Evolutionary conservation across 371 early-diverging fungal species (phyloP), one percentile per base, ranked within the genome.

Genomic region (Lichtheimia hyalospora): DNA sequence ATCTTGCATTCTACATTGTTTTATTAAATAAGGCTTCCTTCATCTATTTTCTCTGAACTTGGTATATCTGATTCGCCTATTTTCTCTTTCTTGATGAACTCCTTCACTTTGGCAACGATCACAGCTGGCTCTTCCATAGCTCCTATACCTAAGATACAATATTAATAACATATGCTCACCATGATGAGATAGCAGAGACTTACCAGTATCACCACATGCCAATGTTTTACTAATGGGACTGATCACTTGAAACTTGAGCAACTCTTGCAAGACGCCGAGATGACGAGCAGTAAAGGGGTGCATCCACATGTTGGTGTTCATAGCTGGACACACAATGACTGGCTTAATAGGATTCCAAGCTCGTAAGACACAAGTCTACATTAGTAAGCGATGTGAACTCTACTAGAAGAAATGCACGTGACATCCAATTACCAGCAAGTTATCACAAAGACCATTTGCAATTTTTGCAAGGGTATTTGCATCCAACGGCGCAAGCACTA

Each of bases 271-370:
- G 2, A 78, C 62, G 0, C 65, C 60, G 25, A 96, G 64, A 68
- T 97, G 97, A 28, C 66, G 73, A 6, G 66, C 66, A 0, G 99
- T 98, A 21, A 95, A 84, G 16, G 94, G 97, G 73, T 98, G 96
- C 25, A 87, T 77, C 92, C 94, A 98, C 98, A 98, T 97, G 74
- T 87, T 83, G 10, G 97, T 96, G 66, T 98, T 98, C 98, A 97
- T 98, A 5, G 98, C 98, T 5, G 99, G 99, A 57, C 91, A 92
- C 5, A 91, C 84, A 16, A 96, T 52, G 12, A 70, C 92, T 57
- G 48, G 92, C 85, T 85, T 84, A 0, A 41, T 57, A 39, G 75
- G 70, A 64, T 95, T 91, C 97, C 97, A 97, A 1, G 98, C 98
- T 3, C 98, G 72, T 44, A 95, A 61, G 12, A 95, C 81, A 63